A percentile compares a stretch with the other conserved stretches of the same genome.
phyloP scores from a whole-genome alignment of 2,329 filamentous ascomycete species.

The Sporothrix luriei region DNA sequence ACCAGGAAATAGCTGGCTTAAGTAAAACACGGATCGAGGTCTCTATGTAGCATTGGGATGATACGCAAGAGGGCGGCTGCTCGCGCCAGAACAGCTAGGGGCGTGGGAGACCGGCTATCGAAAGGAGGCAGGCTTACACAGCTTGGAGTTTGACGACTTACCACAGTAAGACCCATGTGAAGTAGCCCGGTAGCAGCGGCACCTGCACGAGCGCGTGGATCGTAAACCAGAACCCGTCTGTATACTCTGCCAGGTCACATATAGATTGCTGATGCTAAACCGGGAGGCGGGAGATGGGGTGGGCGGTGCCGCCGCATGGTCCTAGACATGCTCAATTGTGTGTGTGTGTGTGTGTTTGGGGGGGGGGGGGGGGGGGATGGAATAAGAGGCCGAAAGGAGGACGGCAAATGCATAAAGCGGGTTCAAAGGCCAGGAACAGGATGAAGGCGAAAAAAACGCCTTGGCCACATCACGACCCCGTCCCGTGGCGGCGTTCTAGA shows the following conservation, averaged over 20 bases:
- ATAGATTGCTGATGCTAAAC: conserved; percentile 10
- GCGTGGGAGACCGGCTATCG: background rate
- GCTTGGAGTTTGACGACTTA: background rate
- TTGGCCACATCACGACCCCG: background rate
- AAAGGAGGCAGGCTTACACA: too few species aligned
- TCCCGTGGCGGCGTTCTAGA: background rate
- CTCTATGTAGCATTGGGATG: background rate
- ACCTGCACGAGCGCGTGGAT: background rate
- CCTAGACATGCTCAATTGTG: background rate
- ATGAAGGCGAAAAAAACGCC: too few species aligned
- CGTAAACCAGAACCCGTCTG: background rate
- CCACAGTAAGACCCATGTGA: background rate
- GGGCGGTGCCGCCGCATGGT: background rate
- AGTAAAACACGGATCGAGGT: background rate
- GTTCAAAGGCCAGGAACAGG: background rate
- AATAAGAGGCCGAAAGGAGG: background rate
- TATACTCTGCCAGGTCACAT: conserved; percentile 11
- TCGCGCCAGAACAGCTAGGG: background rate
- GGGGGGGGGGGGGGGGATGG: background rate
- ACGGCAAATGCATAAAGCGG: background rate
- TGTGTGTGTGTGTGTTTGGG: too few species aligned
- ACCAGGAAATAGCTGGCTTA: background rate
- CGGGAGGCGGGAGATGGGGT: conserved; percentile 19
- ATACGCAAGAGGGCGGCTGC: background rate
- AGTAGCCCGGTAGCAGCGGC: background rate